Percentiles rank a stretch among this genome's conserved stretches.
phyloP scores from a whole-genome alignment of 208 protist genomes.

The Paratrypanosoma confusum region DNA sequence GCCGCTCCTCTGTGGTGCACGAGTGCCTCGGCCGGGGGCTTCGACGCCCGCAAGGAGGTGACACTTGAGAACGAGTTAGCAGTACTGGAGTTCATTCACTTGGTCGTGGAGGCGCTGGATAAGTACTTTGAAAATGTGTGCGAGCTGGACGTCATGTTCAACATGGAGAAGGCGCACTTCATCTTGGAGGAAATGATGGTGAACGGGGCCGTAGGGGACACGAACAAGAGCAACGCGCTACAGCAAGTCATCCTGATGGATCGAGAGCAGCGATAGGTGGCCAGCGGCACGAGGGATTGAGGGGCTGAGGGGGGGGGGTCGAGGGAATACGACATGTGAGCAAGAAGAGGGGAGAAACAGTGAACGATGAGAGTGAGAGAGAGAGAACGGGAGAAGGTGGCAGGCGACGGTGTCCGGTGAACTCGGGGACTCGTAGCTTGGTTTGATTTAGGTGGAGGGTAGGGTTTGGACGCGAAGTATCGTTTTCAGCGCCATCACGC shows the following conservation, averaged over 20 bases:
- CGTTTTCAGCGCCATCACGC: no score
- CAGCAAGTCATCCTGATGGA: constrained; percentile 54
- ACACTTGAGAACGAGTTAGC: constrained; percentile 80
- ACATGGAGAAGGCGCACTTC: constrained; percentile 91
- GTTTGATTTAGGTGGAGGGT: no score
- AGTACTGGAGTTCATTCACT: constrained; percentile 91
- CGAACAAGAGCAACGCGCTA: constrained; percentile 72
- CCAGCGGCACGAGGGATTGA: no score
- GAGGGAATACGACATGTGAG: no score
- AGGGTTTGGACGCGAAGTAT: no score
- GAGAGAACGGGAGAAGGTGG: no score
- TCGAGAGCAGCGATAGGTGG: constrained; percentile 13
- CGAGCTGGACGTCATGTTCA: constrained; percentile 91
- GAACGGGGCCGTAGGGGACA: constrained; percentile 84
- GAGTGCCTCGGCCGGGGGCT: constrained; percentile 63
- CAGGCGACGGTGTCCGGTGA: no score
- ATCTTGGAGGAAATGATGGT: constrained; percentile 88
- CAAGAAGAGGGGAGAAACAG: no score
- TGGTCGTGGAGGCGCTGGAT: constrained; percentile 89
- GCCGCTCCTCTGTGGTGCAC: constrained; percentile 82
- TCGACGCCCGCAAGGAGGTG: not conserved
- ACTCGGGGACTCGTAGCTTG: no score
- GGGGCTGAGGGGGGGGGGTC: no score
- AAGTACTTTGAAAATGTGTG: constrained; percentile 82
- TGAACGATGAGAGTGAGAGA: no score